Percentiles rank a stretch among this genome's conserved stretches.
phyloP scores from a whole-genome alignment of 768 basidiomycete genomes.

The Tylopilus sp. region DNA sequence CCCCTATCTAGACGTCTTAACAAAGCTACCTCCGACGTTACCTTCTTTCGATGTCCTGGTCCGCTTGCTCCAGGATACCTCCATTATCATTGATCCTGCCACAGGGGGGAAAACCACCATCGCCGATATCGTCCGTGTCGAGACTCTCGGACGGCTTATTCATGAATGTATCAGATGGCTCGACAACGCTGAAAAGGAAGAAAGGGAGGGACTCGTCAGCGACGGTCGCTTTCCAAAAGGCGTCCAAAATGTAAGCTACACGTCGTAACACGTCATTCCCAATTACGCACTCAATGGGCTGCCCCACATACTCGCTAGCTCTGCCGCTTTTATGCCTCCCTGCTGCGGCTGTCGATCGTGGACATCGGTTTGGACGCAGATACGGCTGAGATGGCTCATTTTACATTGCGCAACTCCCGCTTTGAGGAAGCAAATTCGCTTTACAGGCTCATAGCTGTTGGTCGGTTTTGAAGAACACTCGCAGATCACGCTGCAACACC shows the following conservation, averaged over 20 bases:
- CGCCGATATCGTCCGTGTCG: constrained; percentile 59
- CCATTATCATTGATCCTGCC: constrained; percentile 38
- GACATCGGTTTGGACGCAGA: constrained; percentile 64
- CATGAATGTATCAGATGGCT: constrained; percentile 69
- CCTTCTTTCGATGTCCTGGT: constrained; percentile 73
- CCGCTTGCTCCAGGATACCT: constrained; percentile 61
- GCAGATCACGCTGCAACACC: background rate
- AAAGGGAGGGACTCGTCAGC: constrained; percentile 61
- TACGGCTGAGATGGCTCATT: constrained; percentile 74
- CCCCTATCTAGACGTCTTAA: constrained; percentile 61
- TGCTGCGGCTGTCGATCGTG: constrained; percentile 64
- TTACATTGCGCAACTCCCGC: constrained; percentile 65
- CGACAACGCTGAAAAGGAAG: constrained; percentile 65
- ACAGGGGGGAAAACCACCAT: constrained; percentile 54
- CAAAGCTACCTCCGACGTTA: constrained; percentile 65
- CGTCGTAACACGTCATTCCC: background rate
- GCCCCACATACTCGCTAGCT: constrained; percentile 44
- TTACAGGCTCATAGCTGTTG: constrained; percentile 58
- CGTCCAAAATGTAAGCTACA: constrained; percentile 60
- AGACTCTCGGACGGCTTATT: constrained; percentile 68
- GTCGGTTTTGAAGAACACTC: constrained; percentile 25
- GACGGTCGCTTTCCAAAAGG: constrained; percentile 74
- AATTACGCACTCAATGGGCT: constrained; percentile 3
- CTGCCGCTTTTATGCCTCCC: constrained; percentile 71
- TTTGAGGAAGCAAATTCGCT: constrained; percentile 76